Evolutionary conservation across 192 early-diverging fungal genomes (phyloP), one percentile per base, ranked within the genome.

Genomic region (Phycomyces blakesleeanus): DNA sequence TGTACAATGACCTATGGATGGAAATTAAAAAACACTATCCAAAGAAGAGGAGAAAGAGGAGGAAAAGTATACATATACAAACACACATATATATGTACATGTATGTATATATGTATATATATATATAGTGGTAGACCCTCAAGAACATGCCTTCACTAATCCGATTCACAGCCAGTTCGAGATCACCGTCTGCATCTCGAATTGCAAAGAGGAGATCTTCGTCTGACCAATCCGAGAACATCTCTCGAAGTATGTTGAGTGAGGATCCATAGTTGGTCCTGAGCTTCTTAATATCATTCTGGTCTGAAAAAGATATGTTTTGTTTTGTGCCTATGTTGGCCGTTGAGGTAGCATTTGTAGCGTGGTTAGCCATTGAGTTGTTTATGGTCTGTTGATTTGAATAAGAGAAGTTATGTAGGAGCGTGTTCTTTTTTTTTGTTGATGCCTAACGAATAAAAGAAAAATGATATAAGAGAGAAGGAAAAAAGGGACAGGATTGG

Each of bases 171-270:
- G 94, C 85, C n/a, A 83, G 64, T 44, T 95, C 91, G 47, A 96
- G 74, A 71, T 96, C 92, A 37, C 95, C 95, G 51, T 84, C 71
- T 50, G 89, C 89, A 65, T 98, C 96, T 72, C 91, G 84, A 63
- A 98, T 75, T 24, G 85, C 85, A 49, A 85, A 89, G 47, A 94
- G 69, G 62, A 98, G 83, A 78, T 98, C 96, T 64, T 84, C 87
- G 71, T 97, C 92, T 76, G 90, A 78, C 94, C 94, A 98, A 57
- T 89, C 89, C 51, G 85, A 76, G 66, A 90, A 91, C 67, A 93
- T 67, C 74, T 88, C 89, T 69, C 83, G 81, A 56, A 93, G 78
- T 61, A 77, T 82, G 49, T 78, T 72, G 62, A 93, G 75, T 59
- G 77, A 79, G 67, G 61, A 71, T 59, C 75, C 79, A 74, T 92